Percentiles rank a stretch among this genome's conserved stretches.
phyloP scores from a whole-genome alignment of 2,329 filamentous ascomycete genomes.

The Xylaria arbuscula region DNA sequence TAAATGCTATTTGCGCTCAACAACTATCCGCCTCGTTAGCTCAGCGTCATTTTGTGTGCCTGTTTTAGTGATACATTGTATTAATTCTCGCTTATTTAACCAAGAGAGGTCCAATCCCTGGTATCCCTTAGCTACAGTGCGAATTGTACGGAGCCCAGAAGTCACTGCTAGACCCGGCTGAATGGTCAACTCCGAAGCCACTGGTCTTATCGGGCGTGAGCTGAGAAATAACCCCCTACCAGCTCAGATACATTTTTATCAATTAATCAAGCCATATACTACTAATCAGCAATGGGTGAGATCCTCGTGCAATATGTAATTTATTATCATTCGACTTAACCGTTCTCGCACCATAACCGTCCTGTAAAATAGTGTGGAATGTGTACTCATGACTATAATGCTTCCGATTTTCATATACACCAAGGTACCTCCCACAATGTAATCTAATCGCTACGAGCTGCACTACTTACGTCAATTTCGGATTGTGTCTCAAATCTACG shows the following conservation, averaged over 20 bases:
- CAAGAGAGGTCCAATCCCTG: background rate
- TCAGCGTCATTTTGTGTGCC: background rate
- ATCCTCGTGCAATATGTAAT: background rate
- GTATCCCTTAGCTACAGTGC: constrained; percentile 6
- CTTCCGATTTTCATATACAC: background rate
- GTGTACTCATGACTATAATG: background rate
- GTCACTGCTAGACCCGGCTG: background rate
- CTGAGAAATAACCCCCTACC: background rate
- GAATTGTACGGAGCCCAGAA: background rate
- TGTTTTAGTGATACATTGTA: background rate
- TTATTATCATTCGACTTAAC: background rate
- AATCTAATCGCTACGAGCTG: background rate
- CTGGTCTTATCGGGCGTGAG: background rate
- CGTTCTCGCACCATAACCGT: background rate
- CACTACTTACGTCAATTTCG: background rate
- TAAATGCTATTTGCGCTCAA: too few relatives aligned
- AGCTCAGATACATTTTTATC: background rate
- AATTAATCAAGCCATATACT: too few relatives aligned
- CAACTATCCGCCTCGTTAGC: background rate
- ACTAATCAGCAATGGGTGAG: background rate
- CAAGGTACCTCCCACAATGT: background rate
- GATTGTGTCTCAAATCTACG: background rate
- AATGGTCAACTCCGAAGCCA: background rate
- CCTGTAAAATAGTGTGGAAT: background rate
- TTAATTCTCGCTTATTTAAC: background rate